These are phyloP conservation scores for Pelargonium myrrhifolium DNA, from an alignment of 441 rosid species.

Conservation along the genomic window DNA sequence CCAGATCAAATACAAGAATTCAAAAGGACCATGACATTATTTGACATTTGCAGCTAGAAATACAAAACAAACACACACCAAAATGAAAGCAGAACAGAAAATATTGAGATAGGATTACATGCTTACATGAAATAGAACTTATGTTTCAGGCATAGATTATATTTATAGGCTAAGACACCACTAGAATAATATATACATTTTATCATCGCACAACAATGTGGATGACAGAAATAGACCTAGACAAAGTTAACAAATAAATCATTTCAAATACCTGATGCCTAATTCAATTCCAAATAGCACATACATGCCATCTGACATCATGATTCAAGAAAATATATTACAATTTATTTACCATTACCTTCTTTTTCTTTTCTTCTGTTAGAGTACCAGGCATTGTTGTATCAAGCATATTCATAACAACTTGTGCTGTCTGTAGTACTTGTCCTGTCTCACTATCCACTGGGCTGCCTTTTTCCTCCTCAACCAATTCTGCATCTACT, in stretches of 20 bases:
- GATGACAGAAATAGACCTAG: background rate
- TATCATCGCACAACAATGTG: background rate
- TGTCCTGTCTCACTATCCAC: conserved; percentile 54
- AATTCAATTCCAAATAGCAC: background rate
- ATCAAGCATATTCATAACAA: conserved; percentile 86
- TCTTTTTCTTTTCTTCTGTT: conserved; percentile 59
- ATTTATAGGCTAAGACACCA: background rate
- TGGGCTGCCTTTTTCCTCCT: conserved; percentile 34
- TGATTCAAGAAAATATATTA: background rate
- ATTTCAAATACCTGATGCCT: background rate
- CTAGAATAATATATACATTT: background rate
- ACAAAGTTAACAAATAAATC: background rate
- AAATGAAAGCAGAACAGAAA: background rate
- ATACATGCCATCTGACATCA: background rate
- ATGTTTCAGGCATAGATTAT: background rate
- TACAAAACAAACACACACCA: background rate
- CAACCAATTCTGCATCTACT: conserved; percentile 34
- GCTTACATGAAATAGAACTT: background rate
- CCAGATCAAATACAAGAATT: background rate
- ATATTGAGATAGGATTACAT: background rate
- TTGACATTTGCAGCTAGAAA: background rate
- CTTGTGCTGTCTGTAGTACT: conserved; percentile 62
- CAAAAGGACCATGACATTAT: conserved; percentile 1
- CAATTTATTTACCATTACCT: conserved; percentile 38
- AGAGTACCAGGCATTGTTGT: conserved; percentile 67